A percentile compares a stretch with the other conserved stretches of the same genome.
phyloP scores from a whole-genome alignment of 2,329 filamentous ascomycete genomes.

The Periconia digitata region DNA sequence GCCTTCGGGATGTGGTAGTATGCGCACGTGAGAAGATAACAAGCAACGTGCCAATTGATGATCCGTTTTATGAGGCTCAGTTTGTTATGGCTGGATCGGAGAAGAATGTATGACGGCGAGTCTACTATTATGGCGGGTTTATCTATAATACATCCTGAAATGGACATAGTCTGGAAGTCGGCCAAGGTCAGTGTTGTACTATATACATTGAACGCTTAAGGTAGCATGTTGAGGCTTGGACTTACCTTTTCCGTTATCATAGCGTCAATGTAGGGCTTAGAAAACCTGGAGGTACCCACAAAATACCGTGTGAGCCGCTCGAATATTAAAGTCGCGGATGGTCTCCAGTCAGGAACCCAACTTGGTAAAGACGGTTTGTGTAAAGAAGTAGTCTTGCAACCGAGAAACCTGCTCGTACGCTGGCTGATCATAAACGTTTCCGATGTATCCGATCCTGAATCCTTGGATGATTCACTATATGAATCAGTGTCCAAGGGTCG shows the following conservation, averaged over 20 bases:
- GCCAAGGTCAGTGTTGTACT: not conserved
- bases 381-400: not conserved
- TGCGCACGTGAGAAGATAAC: slow-evolving; percentile 1
- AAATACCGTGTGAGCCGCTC: slow-evolving; percentile 8
- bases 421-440: too few relatives aligned
- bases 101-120: slow-evolving; percentile 1
- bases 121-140: slow-evolving; percentile 3
- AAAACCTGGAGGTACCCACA: slow-evolving; percentile 1
- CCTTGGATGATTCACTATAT: too few relatives aligned
- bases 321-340: slow-evolving; percentile 1
- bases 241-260: slow-evolving; percentile 1
- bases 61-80: not conserved
- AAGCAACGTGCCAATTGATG: slow-evolving; percentile 4
- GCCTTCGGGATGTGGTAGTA: not conserved
- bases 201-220: too few relatives aligned
- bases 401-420: slow-evolving; percentile 4
- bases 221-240: not conserved
- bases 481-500: slow-evolving; percentile 1
- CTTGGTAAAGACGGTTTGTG: slow-evolving; percentile 5
- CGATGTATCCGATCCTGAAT: too few relatives aligned
- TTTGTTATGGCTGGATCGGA: not conserved
- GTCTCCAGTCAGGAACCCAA: slow-evolving; percentile 15
- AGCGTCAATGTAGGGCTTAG: slow-evolving; percentile 1
- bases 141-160: slow-evolving; percentile 3
- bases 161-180: not conserved